A percentile compares a stretch with the other conserved stretches of the same genome.
Conservation (phyloP, 2,329 filamentous ascomycete species). For the Byssothecium circinans region DNA sequence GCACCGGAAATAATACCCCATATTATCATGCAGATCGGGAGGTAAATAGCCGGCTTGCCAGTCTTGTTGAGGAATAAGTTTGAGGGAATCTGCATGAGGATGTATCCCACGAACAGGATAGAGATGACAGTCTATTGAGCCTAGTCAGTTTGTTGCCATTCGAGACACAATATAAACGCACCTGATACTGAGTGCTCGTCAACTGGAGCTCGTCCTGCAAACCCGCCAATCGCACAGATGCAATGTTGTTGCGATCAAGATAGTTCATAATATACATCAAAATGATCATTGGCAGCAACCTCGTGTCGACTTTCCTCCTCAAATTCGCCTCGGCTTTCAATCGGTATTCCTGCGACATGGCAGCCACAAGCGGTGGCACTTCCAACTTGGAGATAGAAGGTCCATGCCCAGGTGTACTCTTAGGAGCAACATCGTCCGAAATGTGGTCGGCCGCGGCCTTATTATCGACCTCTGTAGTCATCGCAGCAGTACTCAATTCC, state of each 20-base stretch:
- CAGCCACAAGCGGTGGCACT: conserved; percentile 38
- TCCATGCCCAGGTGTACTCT: conserved; percentile 18
- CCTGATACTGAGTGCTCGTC: conserved; percentile 62
- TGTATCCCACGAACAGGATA: conserved; percentile 64
- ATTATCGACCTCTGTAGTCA: conserved; percentile 16
- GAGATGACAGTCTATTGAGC: conserved; percentile 33
- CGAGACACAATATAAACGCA: conserved; percentile 49
- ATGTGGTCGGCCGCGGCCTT: conserved; percentile 26
- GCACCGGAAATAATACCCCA: conserved; percentile 47
- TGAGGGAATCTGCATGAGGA: conserved; percentile 52
- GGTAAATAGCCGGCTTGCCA: conserved; percentile 44
- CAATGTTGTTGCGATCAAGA: conserved; percentile 69
- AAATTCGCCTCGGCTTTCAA: conserved; percentile 59
- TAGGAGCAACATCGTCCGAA: conserved; percentile 26
- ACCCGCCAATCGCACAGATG: conserved; percentile 63
- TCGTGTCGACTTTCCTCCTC: conserved; percentile 69
- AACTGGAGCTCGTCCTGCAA: conserved; percentile 63
- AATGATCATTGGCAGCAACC: conserved; percentile 69
- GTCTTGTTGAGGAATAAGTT: conserved; percentile 51
- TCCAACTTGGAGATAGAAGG: conserved; percentile 25
- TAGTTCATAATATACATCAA: conserved; percentile 79
- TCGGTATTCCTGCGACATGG: conserved; percentile 57
- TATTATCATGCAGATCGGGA: conserved; percentile 45
- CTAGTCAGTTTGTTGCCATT: conserved; percentile 7
- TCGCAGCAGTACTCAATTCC: conserved; percentile 18